These are phyloP conservation scores for Narthecium ossifragum DNA, from an alignment of 106 monocot species.

Conservation along the genomic window DNA sequence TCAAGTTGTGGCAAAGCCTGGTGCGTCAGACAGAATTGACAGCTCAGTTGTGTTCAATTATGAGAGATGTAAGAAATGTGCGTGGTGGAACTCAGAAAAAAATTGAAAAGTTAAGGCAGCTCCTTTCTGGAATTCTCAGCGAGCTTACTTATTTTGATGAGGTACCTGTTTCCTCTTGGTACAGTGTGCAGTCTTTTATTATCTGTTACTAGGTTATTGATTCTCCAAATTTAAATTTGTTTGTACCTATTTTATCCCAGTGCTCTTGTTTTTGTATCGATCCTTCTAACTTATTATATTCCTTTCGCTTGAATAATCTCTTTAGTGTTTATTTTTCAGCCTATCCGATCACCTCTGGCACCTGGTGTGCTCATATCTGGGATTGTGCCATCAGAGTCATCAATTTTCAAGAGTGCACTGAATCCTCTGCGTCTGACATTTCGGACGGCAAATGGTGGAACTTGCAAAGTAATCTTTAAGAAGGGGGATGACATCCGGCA, in stretches of 20 bases:
- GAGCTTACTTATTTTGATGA: slow-evolving; percentile 97
- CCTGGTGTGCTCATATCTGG: slow-evolving; percentile 81
- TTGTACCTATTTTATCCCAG: not conserved
- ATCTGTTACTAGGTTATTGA: not conserved
- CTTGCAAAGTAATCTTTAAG: slow-evolving; percentile 87
- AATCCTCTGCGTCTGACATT: slow-evolving; percentile 85
- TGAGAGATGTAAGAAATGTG: slow-evolving; percentile 85
- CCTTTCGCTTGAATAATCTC: no score
- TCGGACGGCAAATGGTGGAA: slow-evolving; percentile 66
- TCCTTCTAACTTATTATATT: not conserved
- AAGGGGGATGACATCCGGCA: slow-evolving; percentile 98
- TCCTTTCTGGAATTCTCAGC: slow-evolving; percentile 83
- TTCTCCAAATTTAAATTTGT: no score
- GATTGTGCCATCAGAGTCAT: slow-evolving; percentile 83
- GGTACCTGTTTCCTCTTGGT: slow-evolving; percentile 31
- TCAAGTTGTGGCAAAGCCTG: slow-evolving; percentile 82
- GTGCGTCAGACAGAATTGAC: slow-evolving; percentile 81
- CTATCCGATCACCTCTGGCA: slow-evolving; percentile 84
- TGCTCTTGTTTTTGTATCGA: not conserved
- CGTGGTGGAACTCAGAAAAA: slow-evolving; percentile 94
- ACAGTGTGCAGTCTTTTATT: not conserved
- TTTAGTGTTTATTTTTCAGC: slow-evolving; percentile 55
- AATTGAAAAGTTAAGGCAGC: slow-evolving; percentile 87
- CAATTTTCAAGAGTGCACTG: slow-evolving; percentile 91
- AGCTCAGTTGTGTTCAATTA: slow-evolving; percentile 85